phyloP scores from a whole-genome alignment of 73 alveolate species.

The Paramecium octaurelia region DNA sequence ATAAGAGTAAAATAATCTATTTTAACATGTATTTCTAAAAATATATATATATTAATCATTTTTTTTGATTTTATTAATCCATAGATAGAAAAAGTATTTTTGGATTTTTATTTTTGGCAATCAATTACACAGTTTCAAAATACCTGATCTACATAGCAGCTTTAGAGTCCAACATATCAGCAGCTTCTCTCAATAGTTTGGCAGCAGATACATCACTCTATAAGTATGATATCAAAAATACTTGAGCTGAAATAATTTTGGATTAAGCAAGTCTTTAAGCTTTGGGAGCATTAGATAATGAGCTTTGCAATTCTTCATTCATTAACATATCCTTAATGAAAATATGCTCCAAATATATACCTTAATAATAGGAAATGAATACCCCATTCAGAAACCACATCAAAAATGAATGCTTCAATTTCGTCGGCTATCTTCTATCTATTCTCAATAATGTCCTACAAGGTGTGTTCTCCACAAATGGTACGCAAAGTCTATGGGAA shows the following conservation, averaged over 20 bases:
- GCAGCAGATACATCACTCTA: slow-evolving; percentile 57
- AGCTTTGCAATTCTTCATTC: slow-evolving; percentile 8
- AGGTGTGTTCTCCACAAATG: slow-evolving; percentile 63
- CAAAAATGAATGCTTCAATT: slow-evolving; percentile 54
- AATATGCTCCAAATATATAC: slow-evolving; percentile 52
- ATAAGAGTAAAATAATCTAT: neutral
- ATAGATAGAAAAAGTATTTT: slow-evolving; percentile 40
- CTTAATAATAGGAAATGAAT: neutral
- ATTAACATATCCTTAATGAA: slow-evolving; percentile 58
- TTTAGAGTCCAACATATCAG: slow-evolving; percentile 56
- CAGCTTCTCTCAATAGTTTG: slow-evolving; percentile 60
- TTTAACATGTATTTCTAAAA: neutral
- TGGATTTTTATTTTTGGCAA: slow-evolving; percentile 26
- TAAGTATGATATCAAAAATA: neutral
- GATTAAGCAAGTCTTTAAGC: slow-evolving; percentile 53
- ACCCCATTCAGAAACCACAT: slow-evolving; percentile 57
- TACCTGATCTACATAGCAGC: slow-evolving; percentile 63
- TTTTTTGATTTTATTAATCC: slow-evolving; percentile 12
- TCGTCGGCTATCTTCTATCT: slow-evolving; percentile 54
- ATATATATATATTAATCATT: neutral
- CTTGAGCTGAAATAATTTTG: slow-evolving; percentile 57
- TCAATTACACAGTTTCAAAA: slow-evolving; percentile 31
- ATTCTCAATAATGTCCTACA: slow-evolving; percentile 53
- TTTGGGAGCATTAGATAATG: slow-evolving; percentile 59
- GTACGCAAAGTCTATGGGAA: slow-evolving; percentile 20